Conservation (phyloP, 371 early-diverging fungal genomes). For the Phascolomyces articulosus region DNA sequence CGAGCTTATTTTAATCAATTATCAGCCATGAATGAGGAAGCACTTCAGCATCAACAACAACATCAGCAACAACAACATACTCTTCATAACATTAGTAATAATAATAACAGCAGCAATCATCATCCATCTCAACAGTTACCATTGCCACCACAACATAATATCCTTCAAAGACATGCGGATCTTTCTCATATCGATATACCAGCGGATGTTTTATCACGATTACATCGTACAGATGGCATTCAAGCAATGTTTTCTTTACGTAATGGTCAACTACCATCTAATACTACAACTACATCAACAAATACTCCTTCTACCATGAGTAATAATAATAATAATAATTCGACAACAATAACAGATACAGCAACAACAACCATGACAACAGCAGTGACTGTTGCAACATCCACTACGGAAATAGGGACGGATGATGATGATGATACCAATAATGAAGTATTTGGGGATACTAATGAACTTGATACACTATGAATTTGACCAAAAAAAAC, state of each 20-base stretch:
- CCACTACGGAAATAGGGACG: not conserved
- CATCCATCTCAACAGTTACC: not conserved
- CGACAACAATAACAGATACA: not conserved
- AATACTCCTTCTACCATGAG: not conserved
- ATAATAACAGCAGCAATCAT: not conserved
- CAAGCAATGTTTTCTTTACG: not conserved
- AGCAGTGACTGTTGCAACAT: not conserved
- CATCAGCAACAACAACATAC: constrained; percentile 1
- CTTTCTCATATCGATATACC: constrained; percentile 1
- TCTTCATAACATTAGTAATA: not conserved
- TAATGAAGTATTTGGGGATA: not conserved
- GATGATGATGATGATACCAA: constrained; percentile 5
- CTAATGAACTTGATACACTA: not conserved
- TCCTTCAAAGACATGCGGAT: not conserved
- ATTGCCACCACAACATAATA: not conserved
- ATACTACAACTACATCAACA: not conserved
- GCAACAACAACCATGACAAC: not conserved
- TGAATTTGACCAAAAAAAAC: not conserved
- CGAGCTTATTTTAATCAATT: constrained; percentile 42
- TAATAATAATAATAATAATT: not conserved
- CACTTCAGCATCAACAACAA: constrained; percentile 6
- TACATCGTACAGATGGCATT: not conserved
- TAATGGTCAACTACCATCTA: not conserved
- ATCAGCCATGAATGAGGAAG: constrained; percentile 9
- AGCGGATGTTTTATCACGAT: not conserved